phyloP scores from a whole-genome alignment of 768 basidiomycete species.

The Mrakia hoshinonis region DNA sequence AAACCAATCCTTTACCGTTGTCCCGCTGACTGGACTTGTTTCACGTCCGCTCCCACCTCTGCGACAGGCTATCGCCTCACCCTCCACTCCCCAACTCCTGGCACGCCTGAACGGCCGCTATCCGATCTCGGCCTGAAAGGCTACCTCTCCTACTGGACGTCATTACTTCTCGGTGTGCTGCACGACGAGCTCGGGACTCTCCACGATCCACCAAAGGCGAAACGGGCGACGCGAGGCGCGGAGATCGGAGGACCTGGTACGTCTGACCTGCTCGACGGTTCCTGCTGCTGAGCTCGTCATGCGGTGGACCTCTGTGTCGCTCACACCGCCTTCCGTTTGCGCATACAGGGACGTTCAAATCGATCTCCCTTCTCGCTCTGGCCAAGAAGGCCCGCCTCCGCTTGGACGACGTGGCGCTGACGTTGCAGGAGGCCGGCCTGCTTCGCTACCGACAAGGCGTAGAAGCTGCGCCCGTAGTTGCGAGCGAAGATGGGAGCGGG shows the following conservation, averaged over 20 bases:
- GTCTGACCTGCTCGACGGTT: not conserved
- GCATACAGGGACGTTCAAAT: not conserved
- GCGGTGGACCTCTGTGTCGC: slow-evolving; percentile 7
- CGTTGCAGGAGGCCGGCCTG: slow-evolving; percentile 76
- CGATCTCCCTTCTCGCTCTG: slow-evolving; percentile 59
- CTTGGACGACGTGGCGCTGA: slow-evolving; percentile 77
- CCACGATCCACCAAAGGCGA: slow-evolving; percentile 15
- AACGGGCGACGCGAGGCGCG: slow-evolving; percentile 4
- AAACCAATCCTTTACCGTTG: too few relatives aligned
- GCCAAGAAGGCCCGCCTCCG: slow-evolving; percentile 71
- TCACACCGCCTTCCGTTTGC: not conserved
- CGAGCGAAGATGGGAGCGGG: slow-evolving; percentile 31
- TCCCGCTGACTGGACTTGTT: not conserved
- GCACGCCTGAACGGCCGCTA: slow-evolving; percentile 89
- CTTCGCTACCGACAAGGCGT: slow-evolving; percentile 41
- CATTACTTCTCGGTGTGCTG: slow-evolving; percentile 34
- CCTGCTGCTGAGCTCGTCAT: not conserved
- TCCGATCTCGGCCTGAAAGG: slow-evolving; percentile 85
- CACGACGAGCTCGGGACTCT: slow-evolving; percentile 30
- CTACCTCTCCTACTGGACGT: slow-evolving; percentile 50
- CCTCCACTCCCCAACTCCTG: slow-evolving; percentile 40
- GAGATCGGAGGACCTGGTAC: slow-evolving; percentile 13
- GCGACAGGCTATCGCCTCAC: slow-evolving; percentile 81
- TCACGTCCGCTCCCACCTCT: not conserved
- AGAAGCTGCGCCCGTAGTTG: slow-evolving; percentile 35